These are phyloP conservation scores for Stellera chamaejasme DNA, from an alignment of 345 rosid genomes.

Conservation along the genomic window DNA sequence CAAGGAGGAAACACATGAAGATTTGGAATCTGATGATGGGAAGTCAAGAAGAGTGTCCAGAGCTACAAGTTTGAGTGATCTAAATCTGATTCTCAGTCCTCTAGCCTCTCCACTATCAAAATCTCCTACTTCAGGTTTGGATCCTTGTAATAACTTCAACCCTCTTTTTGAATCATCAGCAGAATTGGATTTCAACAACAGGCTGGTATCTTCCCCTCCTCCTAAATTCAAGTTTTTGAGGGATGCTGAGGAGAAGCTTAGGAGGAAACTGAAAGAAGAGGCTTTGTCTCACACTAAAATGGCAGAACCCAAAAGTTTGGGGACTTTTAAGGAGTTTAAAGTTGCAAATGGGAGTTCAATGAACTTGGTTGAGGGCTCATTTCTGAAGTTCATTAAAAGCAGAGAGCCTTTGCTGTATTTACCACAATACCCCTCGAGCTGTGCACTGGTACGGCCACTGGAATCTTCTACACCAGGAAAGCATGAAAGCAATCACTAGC, in stretches of 20 bases:
- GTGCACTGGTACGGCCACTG: constrained; percentile 64
- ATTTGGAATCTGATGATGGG: constrained; percentile 89
- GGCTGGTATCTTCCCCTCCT: constrained; percentile 74
- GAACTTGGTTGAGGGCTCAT: constrained; percentile 35
- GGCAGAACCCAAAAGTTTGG: constrained; percentile 13
- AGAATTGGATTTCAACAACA: constrained; percentile 41
- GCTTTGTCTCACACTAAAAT: constrained; percentile 24
- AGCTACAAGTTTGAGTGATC: constrained; percentile 66
- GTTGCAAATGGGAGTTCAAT: constrained; percentile 1
- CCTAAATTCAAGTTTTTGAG: constrained; percentile 93
- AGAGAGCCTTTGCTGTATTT: constrained; percentile 28
- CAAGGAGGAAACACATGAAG: constrained; percentile 90
- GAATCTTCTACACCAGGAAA: constrained; percentile 47
- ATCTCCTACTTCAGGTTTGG: constrained; percentile 32
- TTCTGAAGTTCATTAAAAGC: constrained; percentile 45
- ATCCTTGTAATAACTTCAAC: constrained; percentile 50
- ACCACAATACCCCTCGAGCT: constrained; percentile 30
- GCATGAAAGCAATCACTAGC: constrained; percentile 1
- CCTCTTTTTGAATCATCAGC: constrained; percentile 77
- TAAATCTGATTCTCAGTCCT: constrained; percentile 45
- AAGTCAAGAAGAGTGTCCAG: constrained; percentile 28
- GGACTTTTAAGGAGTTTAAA: constrained; percentile 13
- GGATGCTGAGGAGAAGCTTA: constrained; percentile 84
- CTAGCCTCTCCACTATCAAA: constrained; percentile 64
- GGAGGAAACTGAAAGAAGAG: constrained; percentile 50